A percentile compares a stretch with the other conserved stretches of the same genome.
Evolutionary conservation across 768 basidiomycete species (phyloP).

Genomic region (Glaciozyma antarctica): DNA sequence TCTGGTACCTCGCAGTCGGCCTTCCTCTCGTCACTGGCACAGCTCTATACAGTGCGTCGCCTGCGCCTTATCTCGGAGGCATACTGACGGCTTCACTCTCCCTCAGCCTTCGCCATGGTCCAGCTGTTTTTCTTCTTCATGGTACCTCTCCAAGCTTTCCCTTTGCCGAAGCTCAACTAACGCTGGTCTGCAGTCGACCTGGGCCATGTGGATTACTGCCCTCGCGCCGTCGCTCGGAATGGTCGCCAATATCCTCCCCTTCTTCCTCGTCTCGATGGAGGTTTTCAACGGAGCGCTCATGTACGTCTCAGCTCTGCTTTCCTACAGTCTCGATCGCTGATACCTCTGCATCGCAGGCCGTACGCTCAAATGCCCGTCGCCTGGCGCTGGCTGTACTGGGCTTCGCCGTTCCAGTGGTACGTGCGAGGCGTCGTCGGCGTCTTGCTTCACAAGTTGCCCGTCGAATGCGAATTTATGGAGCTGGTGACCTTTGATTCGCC

Average conservation of each 20-base stretch:
- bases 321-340: neutral
- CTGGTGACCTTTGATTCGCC: conserved; percentile 54
- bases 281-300: conserved; percentile 28
- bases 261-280: conserved; percentile 42
- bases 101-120: conserved; percentile 30
- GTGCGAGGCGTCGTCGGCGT: conserved; percentile 30
- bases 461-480: conserved; percentile 54
- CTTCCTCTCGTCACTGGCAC: conserved; percentile 19
- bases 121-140: conserved; percentile 40
- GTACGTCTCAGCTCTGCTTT: neutral
- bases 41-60: conserved; percentile 12
- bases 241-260: conserved; percentile 36
- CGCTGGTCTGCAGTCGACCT: conserved; percentile 16
- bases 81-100: neutral
- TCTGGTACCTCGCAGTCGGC: conserved; percentile 37
- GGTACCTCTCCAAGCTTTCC: conserved; percentile 37
- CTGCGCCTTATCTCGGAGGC: neutral
- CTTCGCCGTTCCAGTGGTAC: conserved; percentile 43
- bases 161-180: conserved; percentile 29
- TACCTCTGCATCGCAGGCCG: neutral
- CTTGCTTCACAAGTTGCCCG: conserved; percentile 36
- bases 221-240: conserved; percentile 35
- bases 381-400: conserved; percentile 40
- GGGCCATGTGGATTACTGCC: conserved; percentile 29
- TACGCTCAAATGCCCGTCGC: conserved; percentile 24